A percentile compares a stretch with the other conserved stretches of the same genome.
Conservation (phyloP, 345 rosid species). For the Carallia brachiata region DNA sequence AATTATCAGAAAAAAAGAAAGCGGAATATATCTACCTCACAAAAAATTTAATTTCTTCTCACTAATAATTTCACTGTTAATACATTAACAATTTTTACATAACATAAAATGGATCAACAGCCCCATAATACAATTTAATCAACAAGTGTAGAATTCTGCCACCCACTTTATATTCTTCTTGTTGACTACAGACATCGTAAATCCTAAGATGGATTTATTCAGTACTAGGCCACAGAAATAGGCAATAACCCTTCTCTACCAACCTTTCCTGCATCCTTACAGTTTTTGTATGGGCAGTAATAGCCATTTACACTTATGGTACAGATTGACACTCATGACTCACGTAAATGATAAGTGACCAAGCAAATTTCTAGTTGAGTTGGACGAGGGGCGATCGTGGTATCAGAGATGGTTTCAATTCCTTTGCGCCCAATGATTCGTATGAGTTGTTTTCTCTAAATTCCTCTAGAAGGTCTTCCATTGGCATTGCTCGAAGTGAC, state of each 20-base stretch:
- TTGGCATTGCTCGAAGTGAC: constrained; percentile 79
- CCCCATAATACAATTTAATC: not conserved
- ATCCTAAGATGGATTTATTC: constrained; percentile 20
- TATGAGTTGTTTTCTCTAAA: constrained; percentile 82
- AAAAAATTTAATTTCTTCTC: not conserved
- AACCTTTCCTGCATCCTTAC: constrained; percentile 7
- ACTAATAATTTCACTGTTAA: not conserved
- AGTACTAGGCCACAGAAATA: not conserved
- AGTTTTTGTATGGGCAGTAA: constrained; percentile 4
- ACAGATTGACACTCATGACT: constrained; percentile 16
- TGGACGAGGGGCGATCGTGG: constrained; percentile 90
- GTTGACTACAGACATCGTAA: not conserved
- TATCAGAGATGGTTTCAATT: constrained; percentile 63
- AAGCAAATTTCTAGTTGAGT: constrained; percentile 43
- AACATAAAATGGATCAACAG: no score
- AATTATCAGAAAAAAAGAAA: no score
- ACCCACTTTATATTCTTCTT: not conserved
- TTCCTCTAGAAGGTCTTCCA: constrained; percentile 65
- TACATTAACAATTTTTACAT: no score
- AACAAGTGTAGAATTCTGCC: not conserved
- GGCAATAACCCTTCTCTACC: constrained; percentile 13
- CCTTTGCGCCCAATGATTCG: constrained; percentile 72
- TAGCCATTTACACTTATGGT: constrained; percentile 26
- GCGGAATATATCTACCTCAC: not conserved
- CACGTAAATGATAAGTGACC: not conserved